phyloP scores from a whole-genome alignment of 805 yeast genomes.

The Zygosaccharomyces pseudorouxii region DNA sequence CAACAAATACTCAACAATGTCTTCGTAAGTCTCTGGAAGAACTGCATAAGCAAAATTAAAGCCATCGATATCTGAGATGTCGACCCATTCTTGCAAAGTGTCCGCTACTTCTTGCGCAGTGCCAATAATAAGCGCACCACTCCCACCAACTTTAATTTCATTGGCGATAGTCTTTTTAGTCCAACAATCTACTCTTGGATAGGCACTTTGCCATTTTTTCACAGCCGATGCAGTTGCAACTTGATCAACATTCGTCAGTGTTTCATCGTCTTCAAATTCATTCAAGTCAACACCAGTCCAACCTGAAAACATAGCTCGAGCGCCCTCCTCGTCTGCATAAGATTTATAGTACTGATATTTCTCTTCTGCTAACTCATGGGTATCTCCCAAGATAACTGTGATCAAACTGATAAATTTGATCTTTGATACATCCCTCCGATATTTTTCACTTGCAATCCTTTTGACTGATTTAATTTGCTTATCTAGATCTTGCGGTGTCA shows the following conservation, averaged over 20 bases:
- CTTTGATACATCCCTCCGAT: slow-evolving; percentile 36
- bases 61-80: slow-evolving; percentile 42
- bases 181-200: slow-evolving; percentile 19
- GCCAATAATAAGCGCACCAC: slow-evolving; percentile 34
- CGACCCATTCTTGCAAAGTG: slow-evolving; percentile 39
- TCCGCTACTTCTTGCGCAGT: slow-evolving; percentile 40
- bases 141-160: slow-evolving; percentile 29
- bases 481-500: slow-evolving; percentile 32
- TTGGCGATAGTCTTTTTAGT: slow-evolving; percentile 30
- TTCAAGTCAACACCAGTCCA: slow-evolving; percentile 43
- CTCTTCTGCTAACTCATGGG: slow-evolving; percentile 40
- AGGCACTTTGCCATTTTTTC: slow-evolving; percentile 26
- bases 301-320: slow-evolving; percentile 43
- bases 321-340: slow-evolving; percentile 41
- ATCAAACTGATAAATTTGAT: slow-evolving; percentile 38
- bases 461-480: slow-evolving; percentile 33
- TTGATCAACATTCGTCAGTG: slow-evolving; percentile 31
- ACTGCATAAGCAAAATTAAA: slow-evolving; percentile 42
- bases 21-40: slow-evolving; percentile 38
- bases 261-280: slow-evolving; percentile 37
- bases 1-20: slow-evolving; percentile 35
- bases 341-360: slow-evolving; percentile 34
- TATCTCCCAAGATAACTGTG: slow-evolving; percentile 38
- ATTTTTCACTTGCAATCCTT: slow-evolving; percentile 32
- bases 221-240: slow-evolving; percentile 34